These are phyloP conservation scores for Cytospora piceicola DNA, from an alignment of 2,329 filamentous ascomycete species.

Conservation along the genomic window DNA sequence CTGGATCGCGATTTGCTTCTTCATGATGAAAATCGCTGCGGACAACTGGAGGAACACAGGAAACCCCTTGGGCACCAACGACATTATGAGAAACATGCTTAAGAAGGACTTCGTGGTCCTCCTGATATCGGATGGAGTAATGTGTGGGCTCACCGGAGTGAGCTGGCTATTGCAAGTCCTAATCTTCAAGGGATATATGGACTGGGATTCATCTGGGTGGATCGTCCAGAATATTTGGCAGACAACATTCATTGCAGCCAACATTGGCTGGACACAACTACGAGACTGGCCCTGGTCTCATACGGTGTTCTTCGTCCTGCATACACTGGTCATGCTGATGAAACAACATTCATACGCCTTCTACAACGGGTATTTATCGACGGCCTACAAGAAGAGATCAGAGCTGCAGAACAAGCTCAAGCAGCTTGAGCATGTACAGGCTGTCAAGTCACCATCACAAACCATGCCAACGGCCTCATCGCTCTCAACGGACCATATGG, in stretches of 20 bases:
- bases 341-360: conserved; percentile 82
- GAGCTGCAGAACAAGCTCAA: conserved; percentile 54
- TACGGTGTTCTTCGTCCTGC: conserved; percentile 76
- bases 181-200: conserved; percentile 61
- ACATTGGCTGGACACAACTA: conserved; percentile 68
- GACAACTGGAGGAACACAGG: conserved; percentile 72
- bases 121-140: conserved; percentile 67
- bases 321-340: conserved; percentile 78
- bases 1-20: conserved; percentile 71
- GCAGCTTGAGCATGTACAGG: conserved; percentile 59
- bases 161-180: conserved; percentile 68
- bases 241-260: conserved; percentile 61
- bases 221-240: conserved; percentile 78
- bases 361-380: conserved; percentile 75
- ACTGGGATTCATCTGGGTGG: conserved; percentile 73
- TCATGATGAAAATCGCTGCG: conserved; percentile 68
- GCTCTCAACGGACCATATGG: conserved; percentile 52
- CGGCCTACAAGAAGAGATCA: conserved; percentile 56
- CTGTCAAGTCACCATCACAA: conserved; percentile 47
- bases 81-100: conserved; percentile 73
- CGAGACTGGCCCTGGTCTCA: conserved; percentile 84
- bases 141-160: conserved; percentile 69
- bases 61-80: conserved; percentile 69
- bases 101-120: conserved; percentile 56
- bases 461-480: conserved; percentile 47